These are phyloP conservation scores for Penicillium canariense DNA, from an alignment of 495 filamentous ascomycete genomes.

Conservation along the genomic window DNA sequence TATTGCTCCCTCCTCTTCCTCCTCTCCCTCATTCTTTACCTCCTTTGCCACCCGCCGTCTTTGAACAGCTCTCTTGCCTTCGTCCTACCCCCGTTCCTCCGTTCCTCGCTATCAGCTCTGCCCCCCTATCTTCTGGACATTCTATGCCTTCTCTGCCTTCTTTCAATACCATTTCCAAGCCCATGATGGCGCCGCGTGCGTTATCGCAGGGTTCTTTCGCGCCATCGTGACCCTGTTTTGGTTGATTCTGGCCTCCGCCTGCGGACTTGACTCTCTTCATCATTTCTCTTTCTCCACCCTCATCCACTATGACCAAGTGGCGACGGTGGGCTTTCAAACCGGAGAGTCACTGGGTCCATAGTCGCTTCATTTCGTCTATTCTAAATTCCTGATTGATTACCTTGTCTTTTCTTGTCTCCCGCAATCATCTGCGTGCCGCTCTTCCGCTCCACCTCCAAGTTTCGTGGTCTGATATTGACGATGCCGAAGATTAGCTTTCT, in stretches of 20 bases:
- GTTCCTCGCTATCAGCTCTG: slow-evolving; percentile 11
- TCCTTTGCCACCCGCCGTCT: not conserved
- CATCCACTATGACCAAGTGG: slow-evolving; percentile 9
- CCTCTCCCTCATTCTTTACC: slow-evolving; percentile 20
- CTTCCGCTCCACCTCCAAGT: slow-evolving; percentile 22
- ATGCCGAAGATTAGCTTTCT: slow-evolving; percentile 40
- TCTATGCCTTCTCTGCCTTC: slow-evolving; percentile 18
- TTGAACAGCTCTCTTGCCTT: slow-evolving; percentile 7
- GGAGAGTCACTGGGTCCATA: slow-evolving; percentile 4
- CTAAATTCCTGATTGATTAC: slow-evolving; percentile 11
- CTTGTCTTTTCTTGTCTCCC: slow-evolving; percentile 22
- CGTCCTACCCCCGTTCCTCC: slow-evolving; percentile 21
- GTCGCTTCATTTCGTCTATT: slow-evolving; percentile 14
- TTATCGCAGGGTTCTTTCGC: slow-evolving; percentile 22
- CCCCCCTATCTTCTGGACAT: slow-evolving; percentile 15
- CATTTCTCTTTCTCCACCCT: slow-evolving; percentile 13
- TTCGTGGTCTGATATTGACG: slow-evolving; percentile 41
- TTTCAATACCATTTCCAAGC: slow-evolving; percentile 10
- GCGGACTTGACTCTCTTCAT: slow-evolving; percentile 21
- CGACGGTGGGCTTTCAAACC: not conserved
- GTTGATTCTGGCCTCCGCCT: slow-evolving; percentile 18
- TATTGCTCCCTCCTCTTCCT: too few species aligned
- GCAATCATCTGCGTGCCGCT: slow-evolving; percentile 18
- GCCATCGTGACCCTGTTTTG: slow-evolving; percentile 15
- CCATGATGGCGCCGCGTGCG: slow-evolving; percentile 21